Percentiles rank a stretch among this genome's conserved stretches.
These are phyloP conservation scores for Fermentozyma sake DNA, from an alignment of 1,139 yeast species.

Conservation along the genomic window DNA sequence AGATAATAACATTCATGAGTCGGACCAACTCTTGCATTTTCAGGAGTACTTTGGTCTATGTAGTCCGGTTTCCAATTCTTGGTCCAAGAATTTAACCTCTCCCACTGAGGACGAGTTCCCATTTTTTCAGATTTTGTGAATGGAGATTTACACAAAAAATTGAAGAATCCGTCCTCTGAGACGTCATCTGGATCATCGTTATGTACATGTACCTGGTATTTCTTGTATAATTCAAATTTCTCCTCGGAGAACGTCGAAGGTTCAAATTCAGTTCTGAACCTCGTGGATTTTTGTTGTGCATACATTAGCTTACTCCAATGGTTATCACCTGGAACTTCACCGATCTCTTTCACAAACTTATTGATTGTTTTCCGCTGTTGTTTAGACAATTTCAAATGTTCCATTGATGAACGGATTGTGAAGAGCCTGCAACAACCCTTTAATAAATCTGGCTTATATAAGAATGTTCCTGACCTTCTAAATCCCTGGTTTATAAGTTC, in stretches of 20 bases:
- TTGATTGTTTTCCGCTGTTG: slow-evolving; percentile 66
- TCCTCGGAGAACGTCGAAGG: slow-evolving; percentile 51
- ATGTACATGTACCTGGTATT: slow-evolving; percentile 69
- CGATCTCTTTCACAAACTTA: slow-evolving; percentile 49
- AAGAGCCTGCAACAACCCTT: slow-evolving; percentile 79
- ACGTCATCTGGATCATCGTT: slow-evolving; percentile 51
- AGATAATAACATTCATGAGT: slow-evolving; percentile 76
- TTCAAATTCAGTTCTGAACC: slow-evolving; percentile 50
- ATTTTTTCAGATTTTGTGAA: slow-evolving; percentile 27
- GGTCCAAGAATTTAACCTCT: slow-evolving; percentile 28
- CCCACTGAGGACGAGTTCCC: slow-evolving; percentile 27
- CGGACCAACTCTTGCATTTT: slow-evolving; percentile 35
- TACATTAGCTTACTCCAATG: slow-evolving; percentile 15
- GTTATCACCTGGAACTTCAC: neutral
- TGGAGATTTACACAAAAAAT: slow-evolving; percentile 73
- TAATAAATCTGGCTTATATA: slow-evolving; percentile 70
- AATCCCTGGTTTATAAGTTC: slow-evolving; percentile 64
- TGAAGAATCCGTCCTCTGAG: slow-evolving; percentile 42
- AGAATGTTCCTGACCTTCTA: slow-evolving; percentile 70
- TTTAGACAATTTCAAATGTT: slow-evolving; percentile 47
- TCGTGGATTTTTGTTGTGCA: slow-evolving; percentile 23
- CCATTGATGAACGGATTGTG: slow-evolving; percentile 64
- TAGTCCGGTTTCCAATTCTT: slow-evolving; percentile 11
- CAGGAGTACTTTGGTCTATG: neutral
- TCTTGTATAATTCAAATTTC: slow-evolving; percentile 61